These are phyloP conservation scores for Macadamia tetraphylla DNA, from an alignment of 164 flowering plant species.

Conservation along the genomic window DNA sequence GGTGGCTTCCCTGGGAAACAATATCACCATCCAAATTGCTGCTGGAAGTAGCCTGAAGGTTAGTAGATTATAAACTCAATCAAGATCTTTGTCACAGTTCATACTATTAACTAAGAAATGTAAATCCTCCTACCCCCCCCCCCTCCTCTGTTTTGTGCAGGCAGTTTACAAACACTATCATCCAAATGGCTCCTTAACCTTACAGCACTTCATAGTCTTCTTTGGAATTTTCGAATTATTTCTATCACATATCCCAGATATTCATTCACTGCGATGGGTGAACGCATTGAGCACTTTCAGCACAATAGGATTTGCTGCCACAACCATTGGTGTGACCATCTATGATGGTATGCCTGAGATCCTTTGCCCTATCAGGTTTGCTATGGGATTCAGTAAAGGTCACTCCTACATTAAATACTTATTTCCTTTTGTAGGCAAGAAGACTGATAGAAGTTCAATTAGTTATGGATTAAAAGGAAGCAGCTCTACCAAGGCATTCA, in stretches of 20 bases:
- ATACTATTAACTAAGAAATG: neutral
- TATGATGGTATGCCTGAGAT: conserved; percentile 35
- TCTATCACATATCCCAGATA: conserved; percentile 58
- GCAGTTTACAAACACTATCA: conserved; percentile 50
- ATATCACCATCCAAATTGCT: conserved; percentile 64
- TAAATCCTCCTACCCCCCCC: neutral
- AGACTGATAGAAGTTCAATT: conserved; percentile 34
- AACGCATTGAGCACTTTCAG: conserved; percentile 56
- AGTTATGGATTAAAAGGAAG: conserved; percentile 34
- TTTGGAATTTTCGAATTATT: conserved; percentile 51
- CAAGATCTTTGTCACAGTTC: neutral
- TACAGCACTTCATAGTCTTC: conserved; percentile 50
- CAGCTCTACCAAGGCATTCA: conserved; percentile 30
- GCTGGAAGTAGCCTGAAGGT: conserved; percentile 74
- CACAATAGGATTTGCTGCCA: conserved; percentile 55
- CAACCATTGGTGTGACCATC: conserved; percentile 46
- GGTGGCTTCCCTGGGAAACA: conserved; percentile 60
- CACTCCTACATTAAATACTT: neutral
- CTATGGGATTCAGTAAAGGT: neutral
- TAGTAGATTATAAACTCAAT: conserved; percentile 4
- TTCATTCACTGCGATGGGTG: conserved; percentile 61
- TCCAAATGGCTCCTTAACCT: conserved; percentile 32
- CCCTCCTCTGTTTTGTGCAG: conserved; percentile 16
- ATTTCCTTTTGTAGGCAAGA: conserved; percentile 28
- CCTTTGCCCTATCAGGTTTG: neutral